Evolutionary conservation across 176 grass and related monocot species (phyloP), one percentile per base, ranked within the genome.

Genomic region (Olyra latifolia): DNA sequence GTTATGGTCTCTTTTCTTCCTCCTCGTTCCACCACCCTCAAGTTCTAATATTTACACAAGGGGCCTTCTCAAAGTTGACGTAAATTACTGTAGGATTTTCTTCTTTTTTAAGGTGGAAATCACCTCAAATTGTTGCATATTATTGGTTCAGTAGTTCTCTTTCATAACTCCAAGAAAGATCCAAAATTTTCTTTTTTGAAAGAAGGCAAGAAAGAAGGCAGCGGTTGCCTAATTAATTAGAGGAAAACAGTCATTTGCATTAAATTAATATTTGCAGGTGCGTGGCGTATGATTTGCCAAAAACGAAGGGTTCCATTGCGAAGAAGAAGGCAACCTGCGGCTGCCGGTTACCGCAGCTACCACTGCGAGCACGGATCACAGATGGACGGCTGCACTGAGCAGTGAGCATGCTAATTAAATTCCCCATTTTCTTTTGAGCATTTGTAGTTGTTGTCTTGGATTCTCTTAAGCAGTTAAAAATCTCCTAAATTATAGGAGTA

Each of bases 401-500:
- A 35, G 32, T 35, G 32, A 3, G 32, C 46, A 48, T 15, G 14
- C 14, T 46, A 27, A 47, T 48, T 23, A 35, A 35, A 35, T 48
- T 16, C 24, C 3, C 1, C 0, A 4, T 41, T 42, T 46, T 8
- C 4, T 0, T 6, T 64, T 10, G 4, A 2, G 32, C 40, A 38
- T 57, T 19, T 7, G 16, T 19, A 61, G 39, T 10, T 71, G 1
- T 22, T 67, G 45, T 20, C 63, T 77, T 71, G 85, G 79, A 82
- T 87, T 69, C 85, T 82, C 43, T 47, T 0, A 12, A 4, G 50
- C 62, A 12, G 77, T 87, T 87, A 86, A 22, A 55, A 25, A 14
- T 11, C 3, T 38, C 84, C 78, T 43, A 19, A 43, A 30, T 68
- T 20, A 15, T 53, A n/a, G n/a, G n/a, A n/a, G n/a, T n/a, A 75